Conservation (phyloP, 225 moss, liverwort and hornwort species). For the Pleurozium schreberi region DNA sequence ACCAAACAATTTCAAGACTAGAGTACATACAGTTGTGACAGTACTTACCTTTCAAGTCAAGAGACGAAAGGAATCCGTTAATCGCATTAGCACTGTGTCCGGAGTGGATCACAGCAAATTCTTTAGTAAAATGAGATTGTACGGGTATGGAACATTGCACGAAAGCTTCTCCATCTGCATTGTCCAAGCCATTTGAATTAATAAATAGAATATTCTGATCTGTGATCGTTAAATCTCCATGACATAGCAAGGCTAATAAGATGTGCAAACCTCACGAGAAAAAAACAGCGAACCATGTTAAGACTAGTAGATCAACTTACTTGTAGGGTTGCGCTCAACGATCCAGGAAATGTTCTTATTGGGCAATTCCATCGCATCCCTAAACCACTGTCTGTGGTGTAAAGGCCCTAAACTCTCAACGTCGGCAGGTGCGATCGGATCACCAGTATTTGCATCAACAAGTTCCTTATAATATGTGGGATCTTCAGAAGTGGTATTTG, state of each 20-base stretch:
- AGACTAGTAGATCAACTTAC: constrained; percentile 17
- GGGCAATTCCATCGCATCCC: constrained; percentile 38
- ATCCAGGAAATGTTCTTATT: constrained; percentile 40
- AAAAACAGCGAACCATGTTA: not conserved
- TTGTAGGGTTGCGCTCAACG: constrained; percentile 16
- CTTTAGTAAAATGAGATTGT: constrained; percentile 12
- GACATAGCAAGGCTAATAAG: not conserved
- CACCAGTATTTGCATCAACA: constrained; percentile 48
- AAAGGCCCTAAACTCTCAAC: constrained; percentile 18
- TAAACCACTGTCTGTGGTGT: constrained; percentile 36
- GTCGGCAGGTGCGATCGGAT: constrained; percentile 26
- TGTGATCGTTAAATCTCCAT: not conserved
- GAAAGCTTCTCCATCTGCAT: constrained; percentile 56
- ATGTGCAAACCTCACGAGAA: not conserved
- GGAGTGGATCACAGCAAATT: constrained; percentile 56
- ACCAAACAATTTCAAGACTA: not conserved
- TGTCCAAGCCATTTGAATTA: not conserved
- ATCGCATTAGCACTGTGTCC: constrained; percentile 52
- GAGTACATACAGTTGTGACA: not conserved
- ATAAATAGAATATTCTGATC: not conserved
- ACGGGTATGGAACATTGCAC: constrained; percentile 57
- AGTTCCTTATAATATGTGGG: constrained; percentile 40
- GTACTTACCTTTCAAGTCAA: constrained; percentile 54
- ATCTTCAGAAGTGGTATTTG: constrained; percentile 26
- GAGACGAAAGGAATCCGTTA: constrained; percentile 42